Evolutionary conservation across 2,329 filamentous ascomycete genomes (phyloP).

Genomic region (Ophiostoma piceae): DNA sequence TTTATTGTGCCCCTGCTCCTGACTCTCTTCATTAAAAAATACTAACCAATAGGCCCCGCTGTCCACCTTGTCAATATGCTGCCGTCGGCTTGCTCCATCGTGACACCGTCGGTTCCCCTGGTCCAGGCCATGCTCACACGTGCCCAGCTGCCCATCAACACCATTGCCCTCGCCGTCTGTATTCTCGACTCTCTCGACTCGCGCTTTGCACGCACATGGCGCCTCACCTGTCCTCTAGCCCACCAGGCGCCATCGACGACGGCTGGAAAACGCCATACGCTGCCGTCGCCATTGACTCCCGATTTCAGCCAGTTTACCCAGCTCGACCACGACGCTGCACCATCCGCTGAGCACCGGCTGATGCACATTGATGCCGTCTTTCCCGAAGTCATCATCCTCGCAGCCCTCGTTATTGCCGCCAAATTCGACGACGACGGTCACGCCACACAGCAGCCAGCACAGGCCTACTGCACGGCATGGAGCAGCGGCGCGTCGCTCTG

Average conservation of each 20-base stretch:
- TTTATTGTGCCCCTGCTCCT: background rate
- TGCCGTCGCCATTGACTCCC: constrained; percentile 38
- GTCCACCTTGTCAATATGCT: constrained; percentile 63
- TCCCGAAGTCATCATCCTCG: constrained; percentile 59
- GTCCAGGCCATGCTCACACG: constrained; percentile 58
- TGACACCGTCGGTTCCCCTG: constrained; percentile 51
- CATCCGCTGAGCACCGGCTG: constrained; percentile 31
- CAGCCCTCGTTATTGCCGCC: constrained; percentile 57
- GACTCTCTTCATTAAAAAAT: background rate
- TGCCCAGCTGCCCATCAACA: constrained; percentile 55
- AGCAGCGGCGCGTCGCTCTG: constrained; percentile 41
- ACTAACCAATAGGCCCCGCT: constrained; percentile 49
- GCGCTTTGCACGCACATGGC: constrained; percentile 59
- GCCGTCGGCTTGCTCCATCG: constrained; percentile 57
- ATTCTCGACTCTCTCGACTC: constrained; percentile 60
- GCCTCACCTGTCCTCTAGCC: constrained; percentile 51
- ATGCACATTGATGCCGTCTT: constrained; percentile 57
- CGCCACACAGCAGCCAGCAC: constrained; percentile 50
- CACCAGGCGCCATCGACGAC: background rate
- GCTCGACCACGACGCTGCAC: constrained; percentile 24
- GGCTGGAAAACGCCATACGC: constrained; percentile 43
- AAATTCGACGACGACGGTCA: constrained; percentile 61
- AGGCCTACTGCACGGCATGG: constrained; percentile 51
- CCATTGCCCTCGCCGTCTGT: constrained; percentile 59
- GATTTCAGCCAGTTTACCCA: background rate